A percentile compares a stretch with the other conserved stretches of the same genome.
Conservation (phyloP, 2,329 filamentous ascomycete species). For the Penicillium sp. region DNA sequence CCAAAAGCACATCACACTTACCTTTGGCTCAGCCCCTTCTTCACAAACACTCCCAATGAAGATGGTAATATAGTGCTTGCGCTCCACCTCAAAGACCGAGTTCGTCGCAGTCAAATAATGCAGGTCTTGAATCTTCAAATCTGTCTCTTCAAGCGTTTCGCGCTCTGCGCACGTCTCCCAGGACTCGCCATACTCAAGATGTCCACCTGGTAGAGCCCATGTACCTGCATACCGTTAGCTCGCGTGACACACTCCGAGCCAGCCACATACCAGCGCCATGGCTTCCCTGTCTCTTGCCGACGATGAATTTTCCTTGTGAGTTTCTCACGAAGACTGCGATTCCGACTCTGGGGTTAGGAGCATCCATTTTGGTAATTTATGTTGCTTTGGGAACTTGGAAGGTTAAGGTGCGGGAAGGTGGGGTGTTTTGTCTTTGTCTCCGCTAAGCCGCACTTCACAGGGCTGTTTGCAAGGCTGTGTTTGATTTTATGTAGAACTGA, state of each 20-base stretch:
- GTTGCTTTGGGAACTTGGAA: not conserved
- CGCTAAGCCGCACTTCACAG: not conserved
- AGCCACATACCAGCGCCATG: slow-evolving; percentile 47
- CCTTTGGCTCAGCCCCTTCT: slow-evolving; percentile 54
- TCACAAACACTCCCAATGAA: slow-evolving; percentile 62
- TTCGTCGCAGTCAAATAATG: slow-evolving; percentile 66
- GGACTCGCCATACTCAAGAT: slow-evolving; percentile 70
- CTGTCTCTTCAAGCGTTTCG: slow-evolving; percentile 72
- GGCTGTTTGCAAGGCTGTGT: not conserved
- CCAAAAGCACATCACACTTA: slow-evolving; percentile 36
- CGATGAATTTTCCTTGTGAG: slow-evolving; percentile 44
- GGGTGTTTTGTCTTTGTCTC: not conserved
- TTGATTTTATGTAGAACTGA: not conserved
- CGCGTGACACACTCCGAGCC: not conserved
- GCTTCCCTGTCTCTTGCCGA: slow-evolving; percentile 51
- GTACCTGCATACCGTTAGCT: slow-evolving; percentile 47
- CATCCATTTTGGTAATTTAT: slow-evolving; percentile 10
- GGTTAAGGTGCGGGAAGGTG: not conserved
- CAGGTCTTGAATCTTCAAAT: slow-evolving; percentile 56
- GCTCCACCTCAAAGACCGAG: slow-evolving; percentile 60
- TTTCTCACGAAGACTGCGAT: slow-evolving; percentile 53
- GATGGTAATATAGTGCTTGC: slow-evolving; percentile 74
- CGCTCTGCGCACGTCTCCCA: slow-evolving; percentile 64
- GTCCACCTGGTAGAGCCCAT: slow-evolving; percentile 72
- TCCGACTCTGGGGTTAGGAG: slow-evolving; percentile 41